Conservation (phyloP, 768 basidiomycete species). For the Pisolithus orientalis region DNA sequence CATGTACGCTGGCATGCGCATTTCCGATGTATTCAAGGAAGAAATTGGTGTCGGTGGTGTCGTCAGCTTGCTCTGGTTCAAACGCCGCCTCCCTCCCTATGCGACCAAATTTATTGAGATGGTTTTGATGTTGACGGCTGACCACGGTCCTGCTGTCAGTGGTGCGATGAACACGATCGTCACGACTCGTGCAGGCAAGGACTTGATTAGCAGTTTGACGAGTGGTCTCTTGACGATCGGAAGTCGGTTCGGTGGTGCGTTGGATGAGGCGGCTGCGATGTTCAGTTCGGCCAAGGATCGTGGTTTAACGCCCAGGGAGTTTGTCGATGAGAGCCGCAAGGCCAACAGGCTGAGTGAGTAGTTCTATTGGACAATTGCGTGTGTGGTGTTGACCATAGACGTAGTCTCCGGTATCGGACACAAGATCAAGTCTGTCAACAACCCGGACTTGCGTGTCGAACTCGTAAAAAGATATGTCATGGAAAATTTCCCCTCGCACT, state of each 20-base stretch:
- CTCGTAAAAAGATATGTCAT: conserved; percentile 92
- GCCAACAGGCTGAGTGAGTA: conserved; percentile 86
- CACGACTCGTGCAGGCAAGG: conserved; percentile 98
- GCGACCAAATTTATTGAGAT: conserved; percentile 99
- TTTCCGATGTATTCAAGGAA: conserved; percentile 97
- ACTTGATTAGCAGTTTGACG: conserved; percentile 92
- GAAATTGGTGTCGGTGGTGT: conserved; percentile 97
- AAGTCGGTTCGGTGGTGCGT: conserved; percentile 95
- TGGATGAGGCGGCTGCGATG: conserved; percentile 95
- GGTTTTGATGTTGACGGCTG: conserved; percentile 98
- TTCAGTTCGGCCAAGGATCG: conserved; percentile 89
- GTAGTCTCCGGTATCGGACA: conserved; percentile 95
- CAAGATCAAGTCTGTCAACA: conserved; percentile 99
- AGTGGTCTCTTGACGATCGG: conserved; percentile 97
- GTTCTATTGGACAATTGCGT: conserved; percentile 1
- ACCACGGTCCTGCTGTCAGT: conserved; percentile 97
- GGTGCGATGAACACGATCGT: conserved; percentile 99
- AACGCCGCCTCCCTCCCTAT: conserved; percentile 84
- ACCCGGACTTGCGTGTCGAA: conserved; percentile 89
- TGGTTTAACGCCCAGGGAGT: conserved; percentile 95
- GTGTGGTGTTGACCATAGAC: conserved; percentile 2
- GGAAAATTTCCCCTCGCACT: conserved; percentile 95
- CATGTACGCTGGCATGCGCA: conserved; percentile 97
- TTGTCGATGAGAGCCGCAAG: conserved; percentile 90
- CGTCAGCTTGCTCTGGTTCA: conserved; percentile 95